These are phyloP conservation scores for Fusarium stilboides DNA, from an alignment of 2,329 filamentous ascomycete species.

Conservation along the genomic window DNA sequence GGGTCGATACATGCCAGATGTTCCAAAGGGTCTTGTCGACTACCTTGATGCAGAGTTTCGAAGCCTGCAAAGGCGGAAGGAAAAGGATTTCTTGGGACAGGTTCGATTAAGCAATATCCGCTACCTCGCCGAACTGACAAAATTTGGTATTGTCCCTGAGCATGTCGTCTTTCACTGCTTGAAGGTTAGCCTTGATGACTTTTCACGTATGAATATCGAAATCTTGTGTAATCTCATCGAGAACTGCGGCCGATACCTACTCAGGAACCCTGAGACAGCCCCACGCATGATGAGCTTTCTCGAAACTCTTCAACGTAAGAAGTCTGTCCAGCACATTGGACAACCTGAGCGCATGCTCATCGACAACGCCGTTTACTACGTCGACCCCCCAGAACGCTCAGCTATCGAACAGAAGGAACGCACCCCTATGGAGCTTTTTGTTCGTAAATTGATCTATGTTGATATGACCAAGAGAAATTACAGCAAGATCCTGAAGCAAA, in stretches of 20 bases:
- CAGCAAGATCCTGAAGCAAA: slow-evolving; percentile 92
- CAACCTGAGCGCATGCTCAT: slow-evolving; percentile 98
- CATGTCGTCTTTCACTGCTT: slow-evolving; percentile 99
- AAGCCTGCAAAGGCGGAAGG: slow-evolving; percentile 95
- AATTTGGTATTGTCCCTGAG: slow-evolving; percentile 97
- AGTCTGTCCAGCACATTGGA: slow-evolving; percentile 93
- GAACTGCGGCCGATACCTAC: slow-evolving; percentile 94
- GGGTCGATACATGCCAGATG: slow-evolving; percentile 92
- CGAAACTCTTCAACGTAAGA: slow-evolving; percentile 95
- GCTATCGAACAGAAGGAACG: slow-evolving; percentile 98
- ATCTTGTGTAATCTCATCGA: slow-evolving; percentile 97
- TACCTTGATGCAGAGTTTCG: slow-evolving; percentile 97
- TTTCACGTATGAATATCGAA: slow-evolving; percentile 98
- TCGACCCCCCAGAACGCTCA: slow-evolving; percentile 92
- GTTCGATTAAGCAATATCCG: slow-evolving; percentile 94
- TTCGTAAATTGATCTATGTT: slow-evolving; percentile 91
- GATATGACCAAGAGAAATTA: slow-evolving; percentile 96
- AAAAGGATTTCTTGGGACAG: slow-evolving; percentile 96
- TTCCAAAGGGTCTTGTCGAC: slow-evolving; percentile 91
- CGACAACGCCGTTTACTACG: slow-evolving; percentile 98
- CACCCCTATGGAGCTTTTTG: slow-evolving; percentile 91
- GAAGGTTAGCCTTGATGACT: slow-evolving; percentile 97
- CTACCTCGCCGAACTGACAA: slow-evolving; percentile 97
- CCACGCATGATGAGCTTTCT: slow-evolving; percentile 95
- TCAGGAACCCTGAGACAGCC: slow-evolving; percentile 92